A percentile compares a stretch with the other conserved stretches of the same genome.
These are phyloP conservation scores for Pythium biforme DNA, from an alignment of 352 stramenopile genomes.

Conservation along the genomic window DNA sequence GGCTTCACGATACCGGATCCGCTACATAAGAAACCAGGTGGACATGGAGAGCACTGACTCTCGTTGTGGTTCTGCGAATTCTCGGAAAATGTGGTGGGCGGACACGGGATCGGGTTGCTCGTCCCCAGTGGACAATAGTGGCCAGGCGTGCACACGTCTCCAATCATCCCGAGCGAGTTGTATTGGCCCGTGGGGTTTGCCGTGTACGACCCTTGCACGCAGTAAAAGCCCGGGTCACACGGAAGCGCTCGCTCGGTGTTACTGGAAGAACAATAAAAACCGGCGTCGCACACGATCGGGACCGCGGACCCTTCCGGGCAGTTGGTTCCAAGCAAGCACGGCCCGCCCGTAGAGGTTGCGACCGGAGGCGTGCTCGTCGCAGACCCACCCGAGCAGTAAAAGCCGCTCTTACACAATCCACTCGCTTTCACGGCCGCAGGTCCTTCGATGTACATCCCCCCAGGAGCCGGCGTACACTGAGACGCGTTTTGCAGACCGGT, in stretches of 20 bases:
- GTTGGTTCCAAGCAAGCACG: constrained; percentile 84
- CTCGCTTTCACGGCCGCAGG: constrained; percentile 47
- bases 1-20: constrained; percentile 50
- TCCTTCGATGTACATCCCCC: constrained; percentile 59
- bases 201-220: constrained; percentile 82
- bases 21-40: constrained; percentile 57
- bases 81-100: constrained; percentile 64
- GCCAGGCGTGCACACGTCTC: constrained; percentile 62
- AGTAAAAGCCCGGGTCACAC: constrained; percentile 87
- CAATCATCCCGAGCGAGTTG: constrained; percentile 73
- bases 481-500: constrained; percentile 38
- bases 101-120: constrained; percentile 80
- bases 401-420: constrained; percentile 71
- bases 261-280: constrained; percentile 75
- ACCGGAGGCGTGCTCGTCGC: constrained; percentile 47
- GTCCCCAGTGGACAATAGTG: constrained; percentile 80
- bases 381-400: constrained; percentile 77
- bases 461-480: constrained; percentile 68
- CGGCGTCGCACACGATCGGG: constrained; percentile 78
- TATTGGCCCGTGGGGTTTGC: constrained; percentile 63
- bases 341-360: constrained; percentile 42
- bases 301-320: constrained; percentile 83
- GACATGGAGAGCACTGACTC: constrained; percentile 69
- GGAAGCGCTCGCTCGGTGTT: constrained; percentile 68
- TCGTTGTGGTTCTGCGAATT: constrained; percentile 58